phyloP scores from a whole-genome alignment of 1,284 basidiomycete species.

The Leccinum ponderosum region DNA sequence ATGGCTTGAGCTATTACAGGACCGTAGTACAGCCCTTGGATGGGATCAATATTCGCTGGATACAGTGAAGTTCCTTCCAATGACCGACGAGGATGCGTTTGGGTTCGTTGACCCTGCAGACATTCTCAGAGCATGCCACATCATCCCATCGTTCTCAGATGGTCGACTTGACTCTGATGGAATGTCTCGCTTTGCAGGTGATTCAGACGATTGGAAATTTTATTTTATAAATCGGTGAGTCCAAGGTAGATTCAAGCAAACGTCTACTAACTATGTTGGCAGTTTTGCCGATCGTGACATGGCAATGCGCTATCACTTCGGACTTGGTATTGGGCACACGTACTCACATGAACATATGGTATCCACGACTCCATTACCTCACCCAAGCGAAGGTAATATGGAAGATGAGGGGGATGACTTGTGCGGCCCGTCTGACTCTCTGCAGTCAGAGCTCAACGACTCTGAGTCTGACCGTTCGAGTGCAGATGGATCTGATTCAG shows the following conservation, averaged over 20 bases:
- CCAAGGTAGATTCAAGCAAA: background rate
- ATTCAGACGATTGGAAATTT: background rate
- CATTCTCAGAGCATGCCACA: background rate
- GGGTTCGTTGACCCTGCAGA: background rate
- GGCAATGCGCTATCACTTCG: background rate
- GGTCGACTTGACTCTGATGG: background rate
- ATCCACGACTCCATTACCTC: background rate
- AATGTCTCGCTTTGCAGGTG: background rate
- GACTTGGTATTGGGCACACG: background rate
- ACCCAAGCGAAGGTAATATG: background rate
- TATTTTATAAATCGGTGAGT: background rate
- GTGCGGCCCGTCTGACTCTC: background rate
- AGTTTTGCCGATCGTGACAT: background rate
- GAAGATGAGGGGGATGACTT: background rate
- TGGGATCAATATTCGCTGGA: background rate
- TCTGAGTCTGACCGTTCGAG: background rate
- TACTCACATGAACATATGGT: background rate
- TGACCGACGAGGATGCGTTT: background rate
- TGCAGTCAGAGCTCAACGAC: background rate
- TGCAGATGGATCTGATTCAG: background rate
- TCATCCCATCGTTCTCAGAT: background rate
- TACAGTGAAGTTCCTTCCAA: constrained; percentile 2
- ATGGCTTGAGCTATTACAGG: background rate
- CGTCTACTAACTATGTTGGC: background rate
- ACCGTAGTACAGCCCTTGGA: background rate